Base-by-base conservation (phyloP, 768 basidiomycete genomes). In the Gelatoporia subvermispora region DNA sequence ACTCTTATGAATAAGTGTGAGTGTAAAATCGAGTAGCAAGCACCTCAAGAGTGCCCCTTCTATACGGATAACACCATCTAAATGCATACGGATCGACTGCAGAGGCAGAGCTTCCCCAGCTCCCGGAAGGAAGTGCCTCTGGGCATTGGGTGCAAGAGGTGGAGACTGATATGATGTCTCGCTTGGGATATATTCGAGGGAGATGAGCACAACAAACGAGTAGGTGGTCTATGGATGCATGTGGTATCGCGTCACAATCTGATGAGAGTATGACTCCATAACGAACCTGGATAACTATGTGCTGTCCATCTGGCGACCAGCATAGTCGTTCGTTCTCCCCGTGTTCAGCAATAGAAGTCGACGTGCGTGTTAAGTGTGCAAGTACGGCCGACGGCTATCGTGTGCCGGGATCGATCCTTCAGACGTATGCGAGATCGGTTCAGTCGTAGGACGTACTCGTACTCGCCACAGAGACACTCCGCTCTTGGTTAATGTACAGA, bases 231-330 rank as follows among this genome's bases (percentile, higher is more conserved):
- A 59, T 28, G 15, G 10, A 17, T 5, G 24, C 34, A 20, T 11
- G 21, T 31, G 28, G 16, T 23, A 20, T 18, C 10, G 20, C 25
- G 43, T n/a, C n/a, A n/a, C n/a, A n/a, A n/a, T n/a, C n/a, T n/a
- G n/a, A n/a, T n/a, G n/a, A n/a, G n/a, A n/a, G n/a, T n/a, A n/a
- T n/a, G n/a, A n/a, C n/a, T n/a, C n/a, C 18, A 28, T 17, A 5
- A 65, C 82, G 47, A 49, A 88, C 93, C 68, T 87, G 81, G 18
- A 97, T 77, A 45, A 93, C 79, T 41, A 97, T 80, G 56, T 82
- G 75, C 58, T 74, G 74, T 28, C 87, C 85, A 63, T 93, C 91
- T 45, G 84, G 83, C 16, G 92, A 82, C 93, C 93, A 97, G 58
- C 81, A 77, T 11, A 79, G 80, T 45, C 76, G 68, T 17, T 74